Conservation (phyloP, 192 early-diverging fungal genomes). For the Coemansia sp. region DNA sequence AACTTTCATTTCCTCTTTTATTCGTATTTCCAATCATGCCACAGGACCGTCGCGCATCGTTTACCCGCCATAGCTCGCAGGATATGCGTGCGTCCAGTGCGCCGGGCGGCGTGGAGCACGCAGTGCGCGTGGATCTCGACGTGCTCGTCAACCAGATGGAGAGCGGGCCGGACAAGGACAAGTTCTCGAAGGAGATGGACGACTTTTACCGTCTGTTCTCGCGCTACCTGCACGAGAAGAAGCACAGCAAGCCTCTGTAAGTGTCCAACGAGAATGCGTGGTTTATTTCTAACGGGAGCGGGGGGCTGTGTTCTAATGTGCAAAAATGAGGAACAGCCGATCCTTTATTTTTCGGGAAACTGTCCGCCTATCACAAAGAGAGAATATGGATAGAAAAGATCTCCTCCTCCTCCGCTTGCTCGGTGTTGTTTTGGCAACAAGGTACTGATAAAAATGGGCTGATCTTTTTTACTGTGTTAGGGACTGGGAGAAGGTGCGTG, state of each 20-base stretch:
- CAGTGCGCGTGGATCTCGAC: conserved; percentile 49
- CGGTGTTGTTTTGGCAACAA: no score
- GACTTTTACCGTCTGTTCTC: conserved; percentile 80
- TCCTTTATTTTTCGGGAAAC: no score
- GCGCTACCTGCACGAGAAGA: conserved; percentile 80
- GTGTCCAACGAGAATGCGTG: no score
- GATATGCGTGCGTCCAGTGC: conserved; percentile 43
- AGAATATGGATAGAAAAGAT: no score
- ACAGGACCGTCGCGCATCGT: conserved; percentile 46
- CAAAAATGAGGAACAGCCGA: no score
- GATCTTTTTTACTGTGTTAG: conserved; percentile 50
- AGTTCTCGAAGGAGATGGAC: conserved; percentile 80
- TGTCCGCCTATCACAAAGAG: no score
- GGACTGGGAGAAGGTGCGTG: conserved; percentile 94
- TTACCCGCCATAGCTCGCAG: conserved; percentile 50
- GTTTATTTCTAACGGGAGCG: no score
- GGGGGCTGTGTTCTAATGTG: no score
- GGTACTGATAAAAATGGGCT: no score
- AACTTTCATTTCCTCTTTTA: not conserved
- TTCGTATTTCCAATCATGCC: no score
- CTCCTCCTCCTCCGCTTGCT: no score
- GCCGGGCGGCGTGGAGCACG: conserved; percentile 48
- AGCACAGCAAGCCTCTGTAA: conserved; percentile 55
- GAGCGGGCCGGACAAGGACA: conserved; percentile 39
- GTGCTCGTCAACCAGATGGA: conserved; percentile 38